These are phyloP conservation scores for Alternaria arborescens DNA, from an alignment of 2,329 filamentous ascomycete species.

Conservation along the genomic window DNA sequence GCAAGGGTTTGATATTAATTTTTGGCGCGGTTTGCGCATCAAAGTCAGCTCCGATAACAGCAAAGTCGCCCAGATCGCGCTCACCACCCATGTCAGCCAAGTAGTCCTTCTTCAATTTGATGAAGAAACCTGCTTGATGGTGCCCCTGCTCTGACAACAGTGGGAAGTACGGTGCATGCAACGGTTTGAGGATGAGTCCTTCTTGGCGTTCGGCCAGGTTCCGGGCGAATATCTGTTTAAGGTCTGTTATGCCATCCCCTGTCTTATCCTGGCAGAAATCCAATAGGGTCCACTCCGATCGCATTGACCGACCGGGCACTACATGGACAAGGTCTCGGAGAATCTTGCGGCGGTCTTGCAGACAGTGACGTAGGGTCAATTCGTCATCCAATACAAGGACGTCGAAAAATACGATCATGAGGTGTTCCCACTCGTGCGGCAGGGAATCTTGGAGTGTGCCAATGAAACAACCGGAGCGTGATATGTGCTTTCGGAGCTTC, in stretches of 20 bases:
- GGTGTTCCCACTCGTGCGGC: conserved; percentile 62
- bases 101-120: conserved; percentile 93
- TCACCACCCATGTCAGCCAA: conserved; percentile 80
- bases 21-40: conserved; percentile 69
- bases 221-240: conserved; percentile 65
- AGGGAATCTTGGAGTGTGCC: conserved; percentile 74
- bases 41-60: conserved; percentile 77
- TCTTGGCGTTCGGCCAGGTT: conserved; percentile 74
- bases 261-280: conserved; percentile 62
- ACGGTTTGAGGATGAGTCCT: conserved; percentile 81
- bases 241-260: conserved; percentile 41
- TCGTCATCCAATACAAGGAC: conserved; percentile 66
- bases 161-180: conserved; percentile 77
- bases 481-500: conserved; percentile 81
- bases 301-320: conserved; percentile 69
- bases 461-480: conserved; percentile 74
- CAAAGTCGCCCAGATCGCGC: conserved; percentile 72
- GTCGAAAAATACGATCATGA: conserved; percentile 70
- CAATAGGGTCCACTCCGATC: conserved; percentile 72
- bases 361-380: conserved; percentile 60
- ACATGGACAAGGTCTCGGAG: conserved; percentile 65
- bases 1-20: conserved; percentile 63
- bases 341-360: conserved; percentile 68
- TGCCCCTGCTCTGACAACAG: conserved; percentile 34
- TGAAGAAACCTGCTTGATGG: conserved; percentile 59